Percentiles rank a stretch among this genome's conserved stretches.
Evolutionary conservation across 495 filamentous ascomycete species (phyloP).

Genomic region (Penicillium roqueforti): DNA sequence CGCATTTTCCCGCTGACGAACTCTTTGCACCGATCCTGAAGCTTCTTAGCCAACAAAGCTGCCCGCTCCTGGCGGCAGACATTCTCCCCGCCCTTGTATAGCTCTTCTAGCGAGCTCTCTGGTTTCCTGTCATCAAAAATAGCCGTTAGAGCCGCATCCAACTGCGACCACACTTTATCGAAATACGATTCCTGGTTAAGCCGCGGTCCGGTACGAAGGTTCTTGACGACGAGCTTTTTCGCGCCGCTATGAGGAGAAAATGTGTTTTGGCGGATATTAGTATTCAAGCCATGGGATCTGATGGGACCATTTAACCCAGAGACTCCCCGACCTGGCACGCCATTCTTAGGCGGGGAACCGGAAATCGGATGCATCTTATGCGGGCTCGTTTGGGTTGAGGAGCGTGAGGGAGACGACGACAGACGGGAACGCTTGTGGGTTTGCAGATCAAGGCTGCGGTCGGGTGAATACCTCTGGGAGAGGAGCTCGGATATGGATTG

Average conservation of each 20-base stretch:
- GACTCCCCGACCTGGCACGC: slow-evolving; percentile 26
- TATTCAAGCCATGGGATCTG: slow-evolving; percentile 23
- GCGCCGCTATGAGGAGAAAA: slow-evolving; percentile 52
- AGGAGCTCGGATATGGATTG: slow-evolving; percentile 50
- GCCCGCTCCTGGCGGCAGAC: slow-evolving; percentile 74
- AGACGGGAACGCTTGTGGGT: slow-evolving; percentile 42
- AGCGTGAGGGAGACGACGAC: slow-evolving; percentile 28
- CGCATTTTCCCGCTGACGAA: slow-evolving; percentile 57
- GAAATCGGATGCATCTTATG: slow-evolving; percentile 49
- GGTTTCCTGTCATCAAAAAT: slow-evolving; percentile 65
- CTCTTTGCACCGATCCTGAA: slow-evolving; percentile 58
- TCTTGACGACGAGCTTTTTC: slow-evolving; percentile 86
- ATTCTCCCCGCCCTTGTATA: slow-evolving; percentile 88
- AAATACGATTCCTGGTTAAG: slow-evolving; percentile 68
- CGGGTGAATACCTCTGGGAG: slow-evolving; percentile 24
- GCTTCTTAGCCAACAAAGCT: slow-evolving; percentile 54
- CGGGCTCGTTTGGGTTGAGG: slow-evolving; percentile 18
- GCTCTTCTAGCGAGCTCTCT: slow-evolving; percentile 68
- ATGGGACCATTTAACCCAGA: slow-evolving; percentile 15
- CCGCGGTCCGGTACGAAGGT: slow-evolving; percentile 59
- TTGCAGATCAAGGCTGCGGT: slow-evolving; percentile 21
- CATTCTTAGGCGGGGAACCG: slow-evolving; percentile 31
- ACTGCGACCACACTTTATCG: slow-evolving; percentile 61
- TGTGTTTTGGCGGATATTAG: slow-evolving; percentile 31
- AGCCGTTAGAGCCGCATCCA: slow-evolving; percentile 65